phyloP scores from a whole-genome alignment of 1,284 basidiomycete genomes.

The Ceratobasidium sp. region DNA sequence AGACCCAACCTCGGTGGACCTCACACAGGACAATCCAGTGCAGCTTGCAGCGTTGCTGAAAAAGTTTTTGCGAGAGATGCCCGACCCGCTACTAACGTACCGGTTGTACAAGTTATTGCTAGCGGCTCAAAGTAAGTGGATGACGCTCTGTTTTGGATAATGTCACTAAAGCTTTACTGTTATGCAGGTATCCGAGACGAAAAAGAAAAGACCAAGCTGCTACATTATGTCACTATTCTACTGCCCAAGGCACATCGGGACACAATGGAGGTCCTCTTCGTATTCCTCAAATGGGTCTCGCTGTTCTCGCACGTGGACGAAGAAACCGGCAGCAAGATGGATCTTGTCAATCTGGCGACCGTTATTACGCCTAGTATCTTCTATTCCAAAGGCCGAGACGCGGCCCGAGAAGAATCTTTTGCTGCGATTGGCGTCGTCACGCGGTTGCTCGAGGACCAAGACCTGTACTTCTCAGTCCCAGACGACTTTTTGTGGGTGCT shows the following conservation, averaged over 20 bases:
- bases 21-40: conserved; percentile 95
- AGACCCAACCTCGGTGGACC: conserved; percentile 88
- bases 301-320: conserved; percentile 99
- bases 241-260: conserved; percentile 95
- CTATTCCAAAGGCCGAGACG: conserved; percentile 84
- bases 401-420: conserved; percentile 93
- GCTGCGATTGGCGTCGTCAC: conserved; percentile 88
- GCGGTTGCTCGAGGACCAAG: conserved; percentile 89
- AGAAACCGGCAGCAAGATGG: conserved; percentile 99
- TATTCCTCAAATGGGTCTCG: conserved; percentile 99
- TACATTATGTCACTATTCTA: conserved; percentile 89
- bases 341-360: conserved; percentile 94
- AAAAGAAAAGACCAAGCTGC: conserved; percentile 65
- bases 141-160: too few species aligned
- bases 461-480: conserved; percentile 92
- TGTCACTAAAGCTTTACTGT: conserved; percentile 60
- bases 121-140: conserved; percentile 51
- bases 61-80: conserved; percentile 95
- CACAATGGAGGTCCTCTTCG: conserved; percentile 97
- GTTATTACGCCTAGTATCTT: conserved; percentile 98
- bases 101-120: conserved; percentile 92
- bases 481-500: conserved; percentile 85
- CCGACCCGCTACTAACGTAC: conserved; percentile 95
- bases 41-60: conserved; percentile 97
- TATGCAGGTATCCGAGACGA: conserved; percentile 82